phyloP scores from a whole-genome alignment of 306 rosid species.

The Cucurbita argyrosperma region DNA sequence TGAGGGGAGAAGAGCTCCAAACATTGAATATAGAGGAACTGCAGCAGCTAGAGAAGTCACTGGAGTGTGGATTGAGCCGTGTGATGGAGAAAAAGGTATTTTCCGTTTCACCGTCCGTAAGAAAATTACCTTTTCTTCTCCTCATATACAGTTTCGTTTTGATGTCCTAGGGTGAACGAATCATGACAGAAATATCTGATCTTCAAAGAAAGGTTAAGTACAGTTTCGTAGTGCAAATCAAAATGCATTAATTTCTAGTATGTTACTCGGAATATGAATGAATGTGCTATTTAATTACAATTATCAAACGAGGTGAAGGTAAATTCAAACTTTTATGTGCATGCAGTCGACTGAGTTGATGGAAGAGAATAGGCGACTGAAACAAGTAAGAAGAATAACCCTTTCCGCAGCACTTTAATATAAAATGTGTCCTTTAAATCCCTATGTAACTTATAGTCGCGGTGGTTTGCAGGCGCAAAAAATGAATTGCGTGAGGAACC shows the following conservation, averaged over 20 bases:
- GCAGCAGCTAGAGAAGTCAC: slow-evolving; percentile 58
- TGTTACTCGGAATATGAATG: neutral
- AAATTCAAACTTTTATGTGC: neutral
- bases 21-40: slow-evolving; percentile 55
- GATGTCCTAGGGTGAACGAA: slow-evolving; percentile 52
- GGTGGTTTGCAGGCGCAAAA: slow-evolving; percentile 27
- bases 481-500: slow-evolving; percentile 10
- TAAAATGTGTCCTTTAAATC: neutral
- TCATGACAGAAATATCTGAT: slow-evolving; percentile 51
- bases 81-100: slow-evolving; percentile 59
- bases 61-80: slow-evolving; percentile 64
- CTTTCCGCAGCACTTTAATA: neutral
- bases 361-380: slow-evolving; percentile 68
- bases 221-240: neutral
- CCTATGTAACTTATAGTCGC: neutral
- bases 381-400: slow-evolving; percentile 30
- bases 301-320: neutral
- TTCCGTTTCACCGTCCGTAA: neutral
- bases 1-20: slow-evolving; percentile 93
- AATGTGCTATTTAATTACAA: neutral
- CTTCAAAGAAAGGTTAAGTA: slow-evolving; percentile 65
- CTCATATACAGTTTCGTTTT: neutral
- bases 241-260: neutral
- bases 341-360: slow-evolving; percentile 48
- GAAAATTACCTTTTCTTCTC: neutral